Evolutionary conservation across 257 asterid genomes (phyloP).

Genomic region (Jacaranda copaia): DNA sequence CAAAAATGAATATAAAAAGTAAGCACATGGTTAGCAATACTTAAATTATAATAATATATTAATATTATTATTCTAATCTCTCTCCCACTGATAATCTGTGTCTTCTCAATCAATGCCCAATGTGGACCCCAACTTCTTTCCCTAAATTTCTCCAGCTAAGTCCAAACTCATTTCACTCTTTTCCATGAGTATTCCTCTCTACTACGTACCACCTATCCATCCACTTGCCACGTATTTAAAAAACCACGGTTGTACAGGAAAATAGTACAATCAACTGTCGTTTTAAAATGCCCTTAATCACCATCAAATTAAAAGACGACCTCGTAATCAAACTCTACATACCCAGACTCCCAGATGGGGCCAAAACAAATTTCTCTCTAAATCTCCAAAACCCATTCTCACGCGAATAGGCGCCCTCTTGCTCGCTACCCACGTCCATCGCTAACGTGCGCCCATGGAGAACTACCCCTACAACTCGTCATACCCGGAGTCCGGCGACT

Average conservation of each 20-base stretch:
- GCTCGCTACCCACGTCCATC: constrained; percentile 8
- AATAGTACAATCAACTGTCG: neutral
- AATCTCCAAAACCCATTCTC: constrained; percentile 3
- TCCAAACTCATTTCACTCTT: constrained; percentile 29
- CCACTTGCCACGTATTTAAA: constrained; percentile 42
- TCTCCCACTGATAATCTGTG: constrained; percentile 34
- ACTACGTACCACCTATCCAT: constrained; percentile 29
- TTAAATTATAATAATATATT: too few species aligned
- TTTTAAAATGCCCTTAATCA: constrained; percentile 31
- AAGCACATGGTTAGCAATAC: too few species aligned
- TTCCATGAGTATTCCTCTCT: constrained; percentile 21
- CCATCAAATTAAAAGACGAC: constrained; percentile 22
- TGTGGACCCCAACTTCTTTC: constrained; percentile 18
- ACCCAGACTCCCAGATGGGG: constrained; percentile 30
- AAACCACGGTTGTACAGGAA: neutral
- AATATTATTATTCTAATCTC: neutral
- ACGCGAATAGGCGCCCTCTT: neutral
- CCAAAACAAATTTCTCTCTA: constrained; percentile 9
- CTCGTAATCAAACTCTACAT: neutral
- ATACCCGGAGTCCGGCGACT: constrained; percentile 89
- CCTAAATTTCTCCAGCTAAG: constrained; percentile 39
- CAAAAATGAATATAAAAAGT: too few species aligned
- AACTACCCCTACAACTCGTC: constrained; percentile 72
- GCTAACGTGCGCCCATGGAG: constrained; percentile 62
- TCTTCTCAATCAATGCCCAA: constrained; percentile 12